These are phyloP conservation scores for Dalbergia cochinchinensis DNA, from an alignment of 306 rosid species.

Conservation along the genomic window DNA sequence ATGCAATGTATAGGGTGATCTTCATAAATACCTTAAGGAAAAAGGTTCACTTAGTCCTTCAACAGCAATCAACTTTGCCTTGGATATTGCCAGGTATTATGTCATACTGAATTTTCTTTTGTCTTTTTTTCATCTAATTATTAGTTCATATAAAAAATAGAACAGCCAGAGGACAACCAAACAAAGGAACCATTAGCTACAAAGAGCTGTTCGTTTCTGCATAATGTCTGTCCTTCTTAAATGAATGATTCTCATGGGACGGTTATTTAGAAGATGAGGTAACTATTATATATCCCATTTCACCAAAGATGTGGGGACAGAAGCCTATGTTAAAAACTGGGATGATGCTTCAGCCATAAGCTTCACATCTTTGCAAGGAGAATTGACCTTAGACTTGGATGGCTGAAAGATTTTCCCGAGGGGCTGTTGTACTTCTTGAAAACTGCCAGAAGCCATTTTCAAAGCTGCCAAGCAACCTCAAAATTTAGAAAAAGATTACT, in stretches of 20 bases:
- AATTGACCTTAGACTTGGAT: neutral
- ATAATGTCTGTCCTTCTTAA: neutral
- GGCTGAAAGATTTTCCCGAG: constrained; percentile 26
- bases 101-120: constrained; percentile 18
- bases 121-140: neutral
- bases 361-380: neutral
- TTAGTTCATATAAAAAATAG: neutral
- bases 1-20: constrained; percentile 77
- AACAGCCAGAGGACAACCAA: constrained; percentile 29
- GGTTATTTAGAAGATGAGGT: constrained; percentile 4
- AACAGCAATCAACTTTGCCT: constrained; percentile 77
- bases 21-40: constrained; percentile 90
- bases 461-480: constrained; percentile 3
- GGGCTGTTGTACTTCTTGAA: neutral
- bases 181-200: constrained; percentile 9
- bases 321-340: neutral
- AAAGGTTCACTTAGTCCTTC: constrained; percentile 78
- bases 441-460: neutral
- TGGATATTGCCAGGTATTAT: constrained; percentile 85
- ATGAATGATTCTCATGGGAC: constrained; percentile 19
- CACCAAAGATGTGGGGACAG: constrained; percentile 5
- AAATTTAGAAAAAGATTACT: constrained; percentile 18
- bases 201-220: constrained; percentile 1
- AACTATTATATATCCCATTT: constrained; percentile 18
- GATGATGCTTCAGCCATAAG: neutral